Base-by-base conservation (phyloP, 768 basidiomycete genomes). In the Zangia roseola region DNA sequence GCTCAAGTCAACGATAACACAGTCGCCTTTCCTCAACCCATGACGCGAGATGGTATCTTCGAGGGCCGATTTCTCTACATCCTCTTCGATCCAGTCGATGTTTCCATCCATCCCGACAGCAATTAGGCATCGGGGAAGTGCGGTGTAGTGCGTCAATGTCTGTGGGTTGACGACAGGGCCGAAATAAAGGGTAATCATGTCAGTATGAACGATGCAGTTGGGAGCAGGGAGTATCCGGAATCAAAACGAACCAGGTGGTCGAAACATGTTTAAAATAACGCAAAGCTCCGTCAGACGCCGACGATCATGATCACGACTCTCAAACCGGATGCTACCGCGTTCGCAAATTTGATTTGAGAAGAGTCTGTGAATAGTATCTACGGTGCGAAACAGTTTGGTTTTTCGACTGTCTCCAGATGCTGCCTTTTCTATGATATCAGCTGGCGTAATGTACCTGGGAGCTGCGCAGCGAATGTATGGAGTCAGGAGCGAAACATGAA, bases 31-130 rank as follows among this genome's bases (percentile, higher is more conserved):
- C 9, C 67, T 35, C 34, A 71, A 65, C 5, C 83, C 86, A 50
- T 83, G 78, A 41, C 69, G 60, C 0, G 71, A 68, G 28, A 87
- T 66, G 6, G 69, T 69, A 9, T 82, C 72, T 60, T 81, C 76
- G n/a, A 89, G 54, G 45, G 64, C 64, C 25, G 74, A 65, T 23
- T 65, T 59, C 12, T 62, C 65, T 14, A 91, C 79, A 63, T 86
- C 74, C 23, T 83, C 73, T 36, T 81, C 79, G 31, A 91, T 71
- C 88, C 88, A 92, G 25, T 78, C 77, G 47, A 93, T 88, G 28
- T 75, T 61, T 1, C 86, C 85, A 1, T 72, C 59, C 1, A 57
- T 24, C 16, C 61, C 67, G 21, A 91, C 78, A n/a, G 70, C 74
- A 17, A 91, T 60, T 24, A 89, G 69, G 58, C 82, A 80, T 19